Evolutionary conservation across 768 basidiomycete species (phyloP).

Genomic region (Lentinula detonsa): DNA sequence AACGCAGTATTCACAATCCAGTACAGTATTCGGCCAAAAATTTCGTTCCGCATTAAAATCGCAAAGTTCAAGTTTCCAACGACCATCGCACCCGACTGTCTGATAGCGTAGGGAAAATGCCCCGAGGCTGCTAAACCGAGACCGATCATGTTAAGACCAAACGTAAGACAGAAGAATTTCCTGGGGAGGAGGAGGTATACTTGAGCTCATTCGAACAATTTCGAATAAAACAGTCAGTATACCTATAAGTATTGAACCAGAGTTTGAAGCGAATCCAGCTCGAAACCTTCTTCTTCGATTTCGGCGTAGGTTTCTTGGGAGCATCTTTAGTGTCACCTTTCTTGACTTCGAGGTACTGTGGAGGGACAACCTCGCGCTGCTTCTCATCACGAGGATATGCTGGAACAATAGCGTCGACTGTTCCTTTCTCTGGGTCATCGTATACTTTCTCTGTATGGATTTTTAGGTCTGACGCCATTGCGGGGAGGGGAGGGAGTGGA

Average conservation of each 20-base stretch:
- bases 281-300: conserved; percentile 51
- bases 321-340: conserved; percentile 36
- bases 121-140: conserved; percentile 57
- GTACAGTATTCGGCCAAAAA: conserved; percentile 68
- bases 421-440: conserved; percentile 56
- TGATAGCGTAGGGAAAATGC: conserved; percentile 56
- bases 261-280: conserved; percentile 53
- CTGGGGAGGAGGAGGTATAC: conserved; percentile 28
- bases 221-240: conserved; percentile 7
- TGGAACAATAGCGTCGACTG: conserved; percentile 32
- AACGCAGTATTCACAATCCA: conserved; percentile 61
- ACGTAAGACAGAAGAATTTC: conserved; percentile 62
- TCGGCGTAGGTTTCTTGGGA: conserved; percentile 23
- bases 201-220: neutral
- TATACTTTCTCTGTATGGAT: conserved; percentile 30
- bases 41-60: conserved; percentile 71
- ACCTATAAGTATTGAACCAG: conserved; percentile 76
- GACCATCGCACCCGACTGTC: conserved; percentile 60
- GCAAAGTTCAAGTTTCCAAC: conserved; percentile 68
- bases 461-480: conserved; percentile 38
- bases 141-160: conserved; percentile 57
- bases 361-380: conserved; percentile 24
- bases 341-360: conserved; percentile 24
- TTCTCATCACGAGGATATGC: conserved; percentile 32
- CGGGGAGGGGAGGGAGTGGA: conserved; percentile 6